These are phyloP conservation scores for Vitis labrusca DNA, from an alignment of 164 flowering plant species.

Conservation along the genomic window DNA sequence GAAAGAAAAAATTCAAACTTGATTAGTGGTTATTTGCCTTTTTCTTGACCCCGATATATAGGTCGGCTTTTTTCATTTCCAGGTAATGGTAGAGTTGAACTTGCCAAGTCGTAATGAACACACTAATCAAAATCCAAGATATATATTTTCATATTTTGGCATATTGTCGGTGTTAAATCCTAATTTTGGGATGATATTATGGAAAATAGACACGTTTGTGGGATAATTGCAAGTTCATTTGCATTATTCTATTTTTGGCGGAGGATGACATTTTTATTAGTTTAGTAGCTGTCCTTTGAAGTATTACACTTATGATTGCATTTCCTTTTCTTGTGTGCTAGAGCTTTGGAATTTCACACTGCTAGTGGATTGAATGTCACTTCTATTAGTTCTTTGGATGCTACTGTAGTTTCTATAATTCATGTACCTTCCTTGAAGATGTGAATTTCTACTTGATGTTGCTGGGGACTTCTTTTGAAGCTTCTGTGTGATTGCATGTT, in stretches of 20 bases:
- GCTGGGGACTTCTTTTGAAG: neutral
- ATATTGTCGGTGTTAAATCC: neutral
- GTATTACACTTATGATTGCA: no score
- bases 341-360: no score
- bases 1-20: neutral
- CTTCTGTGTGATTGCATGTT: neutral
- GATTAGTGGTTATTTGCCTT: neutral
- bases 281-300: neutral
- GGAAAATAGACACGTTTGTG: neutral
- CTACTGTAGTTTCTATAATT: neutral
- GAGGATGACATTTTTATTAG: neutral
- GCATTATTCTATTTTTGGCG: conserved; percentile 5
- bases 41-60: neutral
- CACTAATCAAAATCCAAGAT: neutral
- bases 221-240: neutral
- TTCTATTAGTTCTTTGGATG: neutral
- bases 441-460: neutral
- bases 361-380: no score
- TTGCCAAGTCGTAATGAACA: neutral
- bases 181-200: conserved; percentile 1
- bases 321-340: no score
- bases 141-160: neutral
- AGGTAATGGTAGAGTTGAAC: neutral
- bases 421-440: neutral
- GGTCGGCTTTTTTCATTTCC: neutral